Evolutionary conservation across 2,329 filamentous ascomycete genomes (phyloP).

Genomic region (Hypoxylon sp.): DNA sequence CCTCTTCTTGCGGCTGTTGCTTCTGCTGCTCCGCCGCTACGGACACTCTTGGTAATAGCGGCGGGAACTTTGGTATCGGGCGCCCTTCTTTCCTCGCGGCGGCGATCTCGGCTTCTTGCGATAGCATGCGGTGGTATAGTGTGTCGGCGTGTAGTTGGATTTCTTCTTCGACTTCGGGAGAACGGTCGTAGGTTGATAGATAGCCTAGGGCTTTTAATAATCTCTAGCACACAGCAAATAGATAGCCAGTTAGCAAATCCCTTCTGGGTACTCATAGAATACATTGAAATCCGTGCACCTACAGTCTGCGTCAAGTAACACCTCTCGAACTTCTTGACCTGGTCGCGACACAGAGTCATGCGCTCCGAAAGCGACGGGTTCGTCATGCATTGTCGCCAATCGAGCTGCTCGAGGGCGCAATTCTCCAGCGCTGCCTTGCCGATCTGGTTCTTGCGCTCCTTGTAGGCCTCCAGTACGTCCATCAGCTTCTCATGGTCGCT

Average conservation of each 20-base stretch:
- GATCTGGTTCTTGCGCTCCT: constrained; percentile 83
- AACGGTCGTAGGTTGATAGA: constrained; percentile 75
- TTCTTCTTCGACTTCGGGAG: constrained; percentile 80
- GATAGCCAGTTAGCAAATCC: neutral
- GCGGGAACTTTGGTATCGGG: constrained; percentile 72
- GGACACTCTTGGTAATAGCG: constrained; percentile 63
- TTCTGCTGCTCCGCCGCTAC: constrained; percentile 36
- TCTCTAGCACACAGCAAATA: constrained; percentile 65
- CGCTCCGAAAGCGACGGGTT: constrained; percentile 76
- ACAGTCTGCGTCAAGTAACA: constrained; percentile 93
- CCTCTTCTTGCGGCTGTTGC: constrained; percentile 42
- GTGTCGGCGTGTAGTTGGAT: constrained; percentile 97
- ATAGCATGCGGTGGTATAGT: constrained; percentile 88
- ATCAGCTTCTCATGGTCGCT: constrained; percentile 84
- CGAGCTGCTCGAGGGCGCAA: constrained; percentile 88
- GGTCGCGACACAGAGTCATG: constrained; percentile 83
- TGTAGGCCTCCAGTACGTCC: constrained; percentile 86
- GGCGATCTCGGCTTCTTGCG: constrained; percentile 82
- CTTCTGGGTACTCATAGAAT: neutral
- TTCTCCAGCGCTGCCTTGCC: constrained; percentile 91
- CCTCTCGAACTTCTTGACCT: constrained; percentile 83
- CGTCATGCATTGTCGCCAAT: constrained; percentile 86
- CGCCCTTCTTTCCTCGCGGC: constrained; percentile 74
- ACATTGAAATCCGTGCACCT: constrained; percentile 49
- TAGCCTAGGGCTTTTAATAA: constrained; percentile 94